Percentiles rank a stretch among this genome's conserved stretches.
Conservation (phyloP, 345 rosid genomes). For the Acer negundo region DNA sequence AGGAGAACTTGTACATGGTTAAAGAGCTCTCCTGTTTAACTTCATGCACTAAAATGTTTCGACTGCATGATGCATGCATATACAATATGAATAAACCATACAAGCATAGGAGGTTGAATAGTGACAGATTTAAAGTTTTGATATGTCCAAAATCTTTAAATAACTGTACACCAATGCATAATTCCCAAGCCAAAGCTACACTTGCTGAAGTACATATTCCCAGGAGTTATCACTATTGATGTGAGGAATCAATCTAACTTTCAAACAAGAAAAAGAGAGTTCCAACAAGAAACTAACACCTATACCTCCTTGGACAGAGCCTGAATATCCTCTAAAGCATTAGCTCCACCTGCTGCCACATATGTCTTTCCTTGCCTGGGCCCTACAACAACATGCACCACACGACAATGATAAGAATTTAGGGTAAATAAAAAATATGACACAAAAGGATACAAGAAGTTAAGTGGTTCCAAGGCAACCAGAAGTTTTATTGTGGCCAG, state of each 20-base stretch:
- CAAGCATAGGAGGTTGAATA: neutral
- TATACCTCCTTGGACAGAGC: constrained; percentile 85
- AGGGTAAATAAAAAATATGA: neutral
- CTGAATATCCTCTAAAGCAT: constrained; percentile 53
- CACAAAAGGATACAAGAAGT: neutral
- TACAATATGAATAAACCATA: constrained; percentile 6
- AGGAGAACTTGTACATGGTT: neutral
- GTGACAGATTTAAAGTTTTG: neutral
- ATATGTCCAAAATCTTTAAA: neutral
- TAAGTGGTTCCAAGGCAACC: constrained; percentile 32
- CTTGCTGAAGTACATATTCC: neutral
- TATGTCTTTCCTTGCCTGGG: constrained; percentile 55
- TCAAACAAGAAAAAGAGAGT: constrained; percentile 3
- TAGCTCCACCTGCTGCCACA: constrained; percentile 38
- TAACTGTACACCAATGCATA: neutral
- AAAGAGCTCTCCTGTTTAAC: neutral
- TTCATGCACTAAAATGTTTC: neutral
- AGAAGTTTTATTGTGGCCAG: constrained; percentile 33
- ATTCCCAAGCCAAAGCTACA: neutral
- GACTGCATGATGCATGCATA: neutral
- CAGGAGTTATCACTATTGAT: constrained; percentile 4
- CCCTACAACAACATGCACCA: constrained; percentile 38
- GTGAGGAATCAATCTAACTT: constrained; percentile 6
- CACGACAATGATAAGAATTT: neutral
- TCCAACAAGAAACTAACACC: constrained; percentile 8